Evolutionary conservation across 176 grass and related monocot genomes (phyloP).

Genomic region (Olyra latifolia): DNA sequence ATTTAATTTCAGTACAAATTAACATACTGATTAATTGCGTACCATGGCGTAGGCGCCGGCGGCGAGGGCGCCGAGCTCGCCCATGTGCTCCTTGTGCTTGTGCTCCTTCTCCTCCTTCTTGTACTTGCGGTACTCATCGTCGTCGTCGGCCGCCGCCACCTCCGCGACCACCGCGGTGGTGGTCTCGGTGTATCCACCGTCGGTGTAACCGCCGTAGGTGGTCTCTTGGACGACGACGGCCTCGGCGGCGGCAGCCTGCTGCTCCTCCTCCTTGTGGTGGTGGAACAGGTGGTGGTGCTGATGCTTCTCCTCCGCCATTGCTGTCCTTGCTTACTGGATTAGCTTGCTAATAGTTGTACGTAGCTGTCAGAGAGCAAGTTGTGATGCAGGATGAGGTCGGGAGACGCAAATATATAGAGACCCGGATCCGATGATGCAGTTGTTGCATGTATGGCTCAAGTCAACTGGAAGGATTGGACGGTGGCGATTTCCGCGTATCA

Average conservation of each 20-base stretch:
- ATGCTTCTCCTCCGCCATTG: slow-evolving; percentile 31
- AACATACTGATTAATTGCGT: background rate
- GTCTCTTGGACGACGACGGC: slow-evolving; percentile 23
- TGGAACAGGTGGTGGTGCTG: slow-evolving; percentile 36
- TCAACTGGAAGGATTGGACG: background rate
- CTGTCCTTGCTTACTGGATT: background rate
- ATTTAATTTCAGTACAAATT: background rate
- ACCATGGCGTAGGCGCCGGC: slow-evolving; percentile 52
- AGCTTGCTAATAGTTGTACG: background rate
- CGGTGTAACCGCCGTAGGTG: background rate
- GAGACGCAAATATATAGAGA: background rate
- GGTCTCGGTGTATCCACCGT: slow-evolving; percentile 12
- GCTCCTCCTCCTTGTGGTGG: slow-evolving; percentile 45
- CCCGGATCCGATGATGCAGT: background rate
- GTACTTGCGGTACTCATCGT: slow-evolving; percentile 32
- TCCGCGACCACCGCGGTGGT: background rate
- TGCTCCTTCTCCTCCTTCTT: slow-evolving; percentile 51
- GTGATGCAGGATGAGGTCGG: background rate
- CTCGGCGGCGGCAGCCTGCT: background rate
- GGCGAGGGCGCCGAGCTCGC: slow-evolving; percentile 36
- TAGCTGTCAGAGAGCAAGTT: background rate
- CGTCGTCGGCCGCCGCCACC: background rate
- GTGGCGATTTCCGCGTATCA: background rate
- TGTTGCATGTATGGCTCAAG: background rate
- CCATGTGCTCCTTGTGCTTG: slow-evolving; percentile 56